Evolutionary conservation across 345 rosid genomes (phyloP), one percentile per base, ranked within the genome.

Genomic region (Populus alba): DNA sequence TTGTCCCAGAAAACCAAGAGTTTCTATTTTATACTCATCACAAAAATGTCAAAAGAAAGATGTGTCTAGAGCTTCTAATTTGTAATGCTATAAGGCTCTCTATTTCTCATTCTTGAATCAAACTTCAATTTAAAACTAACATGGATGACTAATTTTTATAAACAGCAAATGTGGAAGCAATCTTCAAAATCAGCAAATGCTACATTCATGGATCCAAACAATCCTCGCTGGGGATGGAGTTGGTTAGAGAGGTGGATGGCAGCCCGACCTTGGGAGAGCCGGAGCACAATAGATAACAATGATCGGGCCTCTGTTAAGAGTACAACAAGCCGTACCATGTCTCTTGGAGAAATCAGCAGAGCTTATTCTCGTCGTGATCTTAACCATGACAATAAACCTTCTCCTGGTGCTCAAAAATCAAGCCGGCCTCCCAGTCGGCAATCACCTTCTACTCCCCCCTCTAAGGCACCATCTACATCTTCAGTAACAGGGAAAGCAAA

Each of bases 191-290:
- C 88, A 63, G 85, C 82, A 70, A 90, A 84, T 67, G 88, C 90
- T 15, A 84, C 91, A 87, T 96, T 96, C 85, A 88, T 90, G 91
- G 97, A 94, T 86, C 94, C 94, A 9, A 90, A 83, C 82, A 94
- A 94, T 82, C 97, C 97, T 53, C 84, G 89, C 13, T 96, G 99
- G 99, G 99, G 99, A 70, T 96, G 99, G 98, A 90, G 98, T 84
- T 92, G 98, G 98, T 80, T 96, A 80, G 99, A 94, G 77, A 85
- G 98, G 79, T 91, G 81, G 82, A 93, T 90, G 94, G 95, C 94
- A 53, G 87, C 92, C 37, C 80, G 93, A 71, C 96, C 95, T 47
- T 90, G 97, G 90, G 97, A 93, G 77, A 85, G 72, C 78, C 80
- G 77, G 66, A 75, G 88, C 84, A 49, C 82, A 22, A 72, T 69